Percentiles rank a stretch among this genome's conserved stretches.
These are phyloP conservation scores for Pulveroboletus sp. DNA, from an alignment of 768 basidiomycete species.

Conservation along the genomic window DNA sequence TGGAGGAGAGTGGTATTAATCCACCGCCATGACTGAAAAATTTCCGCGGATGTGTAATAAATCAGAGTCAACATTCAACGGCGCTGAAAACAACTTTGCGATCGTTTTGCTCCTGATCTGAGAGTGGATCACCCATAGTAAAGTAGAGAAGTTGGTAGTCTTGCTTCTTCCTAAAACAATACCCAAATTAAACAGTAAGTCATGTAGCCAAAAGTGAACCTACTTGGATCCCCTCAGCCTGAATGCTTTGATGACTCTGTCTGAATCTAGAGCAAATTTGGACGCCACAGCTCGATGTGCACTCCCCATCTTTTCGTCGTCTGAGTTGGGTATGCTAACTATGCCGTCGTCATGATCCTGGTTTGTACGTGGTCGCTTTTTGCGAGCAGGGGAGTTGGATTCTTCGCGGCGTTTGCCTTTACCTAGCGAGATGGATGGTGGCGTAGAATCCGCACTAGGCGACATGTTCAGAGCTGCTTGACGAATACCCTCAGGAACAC, in stretches of 20 bases:
- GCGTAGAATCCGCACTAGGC: neutral
- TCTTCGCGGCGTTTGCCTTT: constrained; percentile 22
- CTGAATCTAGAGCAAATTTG: constrained; percentile 24
- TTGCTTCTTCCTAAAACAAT: constrained; percentile 30
- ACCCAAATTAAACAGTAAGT: neutral
- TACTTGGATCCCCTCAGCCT: constrained; percentile 43
- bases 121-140: constrained; percentile 61
- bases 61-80: constrained; percentile 23
- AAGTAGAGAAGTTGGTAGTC: constrained; percentile 85
- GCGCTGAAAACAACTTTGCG: constrained; percentile 54
- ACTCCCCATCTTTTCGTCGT: constrained; percentile 7
- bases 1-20: neutral
- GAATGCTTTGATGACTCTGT: constrained; percentile 42
- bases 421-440: constrained; percentile 9
- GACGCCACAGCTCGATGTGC: neutral
- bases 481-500: constrained; percentile 10
- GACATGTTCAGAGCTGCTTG: constrained; percentile 17
- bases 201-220: constrained; percentile 18
- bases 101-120: constrained; percentile 43
- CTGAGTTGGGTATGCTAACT: constrained; percentile 21
- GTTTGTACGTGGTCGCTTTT: constrained; percentile 27
- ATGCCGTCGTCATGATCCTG: constrained; percentile 25
- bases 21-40: neutral
- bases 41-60: neutral
- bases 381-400: constrained; percentile 18